Evolutionary conservation across 2,329 filamentous ascomycete species (phyloP), one percentile per base, ranked within the genome.

Genomic region (Furcasterigmium sp.): DNA sequence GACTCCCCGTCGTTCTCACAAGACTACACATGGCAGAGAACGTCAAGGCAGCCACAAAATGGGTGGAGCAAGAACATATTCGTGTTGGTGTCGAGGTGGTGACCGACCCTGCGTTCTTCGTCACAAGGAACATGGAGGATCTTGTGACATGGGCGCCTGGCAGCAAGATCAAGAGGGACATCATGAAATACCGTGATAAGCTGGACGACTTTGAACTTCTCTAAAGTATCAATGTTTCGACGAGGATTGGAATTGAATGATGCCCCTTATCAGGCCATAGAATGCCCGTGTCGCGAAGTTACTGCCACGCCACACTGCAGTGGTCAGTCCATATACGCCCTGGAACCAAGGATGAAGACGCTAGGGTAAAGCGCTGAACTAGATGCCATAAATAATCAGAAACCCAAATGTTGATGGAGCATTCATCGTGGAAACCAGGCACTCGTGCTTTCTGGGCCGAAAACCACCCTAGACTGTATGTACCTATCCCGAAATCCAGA

Each of bases 101-200:
- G 20, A 94, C 87, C 3, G 91, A 97, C 61, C 83, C 34, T 19
- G 91, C 90, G 1, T 96, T 90, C 57, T 66, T 96, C 42, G 89
- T 97, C 8, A 93, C 88, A 29, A 76, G 91, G 51, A 87, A 82
- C 48, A 88, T 95, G 77, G 91, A 97, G 68, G 91, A 97, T 67
- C 95, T 94, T 62, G 86, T 97, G 15, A 96, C 91, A 1, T 97
- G 91, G 91, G 85, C 91, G 9, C 87, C 94, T 56, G 89, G 88
- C 47, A 94, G 88, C 66, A 96, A 96, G 85, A 91, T 97, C 64
- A 95, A 95, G 84, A 80, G 86, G 60, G 93, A 90, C 61, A 95
- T 96, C 51, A 84, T 95, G 80, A 88, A 87, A 67, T 97, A 96
- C 63, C 82, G 89, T 55, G 90, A 96, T 65, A 88, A 95, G 72